Evolutionary conservation across 2,329 filamentous ascomycete genomes (phyloP), one percentile per base, ranked within the genome.

Genomic region (Fusarium oxysporum): DNA sequence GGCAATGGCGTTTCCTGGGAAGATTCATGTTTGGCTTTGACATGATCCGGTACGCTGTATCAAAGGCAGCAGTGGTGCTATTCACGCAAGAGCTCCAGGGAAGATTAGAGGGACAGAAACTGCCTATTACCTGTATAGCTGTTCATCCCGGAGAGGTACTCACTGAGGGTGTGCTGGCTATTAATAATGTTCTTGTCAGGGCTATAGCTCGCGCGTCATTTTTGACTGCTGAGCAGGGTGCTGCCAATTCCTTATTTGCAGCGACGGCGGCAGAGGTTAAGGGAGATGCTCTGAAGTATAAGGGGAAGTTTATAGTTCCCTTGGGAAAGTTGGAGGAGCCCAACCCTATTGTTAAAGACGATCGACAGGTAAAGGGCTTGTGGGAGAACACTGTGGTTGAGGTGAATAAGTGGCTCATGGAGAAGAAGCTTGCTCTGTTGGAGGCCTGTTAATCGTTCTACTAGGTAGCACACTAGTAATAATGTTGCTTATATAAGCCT

Each of bases 61-160:
- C 25, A 0, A 48, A 48, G 0, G 1, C 19, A n/a, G 45, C 45
- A 0, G 45, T 48, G 6, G 4, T 8, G 0, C 8, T 48, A 1
- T 3, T n/a, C 5, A n/a, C 9, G 16, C 6, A n/a, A 8, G 9
- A n/a, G 19, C 25, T 47, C 1, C 25, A 47, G 0, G 13, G 0
- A 1, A 21, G 13, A 3, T 16, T 47, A 11, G 0, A 47, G 13
- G 6, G 1, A 0, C 44, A n/a, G 13, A 11, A 4, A 0, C 4
- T 47, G 4, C 9, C 9, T 3, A n/a, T 47, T 16, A n/a, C 44
- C 0, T 47, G 25, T 3, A 11, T 47, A n/a, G 44, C 44, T n/a
- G 44, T 47, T 11, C 19, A 30, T 30, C 25, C 25, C 2, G 44
- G 25, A 3, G 25, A 47, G 19, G 44, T 30, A 3, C 44, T 47